These are phyloP conservation scores for Calocybe gambosa DNA, from an alignment of 1,284 basidiomycete genomes.

Conservation along the genomic window DNA sequence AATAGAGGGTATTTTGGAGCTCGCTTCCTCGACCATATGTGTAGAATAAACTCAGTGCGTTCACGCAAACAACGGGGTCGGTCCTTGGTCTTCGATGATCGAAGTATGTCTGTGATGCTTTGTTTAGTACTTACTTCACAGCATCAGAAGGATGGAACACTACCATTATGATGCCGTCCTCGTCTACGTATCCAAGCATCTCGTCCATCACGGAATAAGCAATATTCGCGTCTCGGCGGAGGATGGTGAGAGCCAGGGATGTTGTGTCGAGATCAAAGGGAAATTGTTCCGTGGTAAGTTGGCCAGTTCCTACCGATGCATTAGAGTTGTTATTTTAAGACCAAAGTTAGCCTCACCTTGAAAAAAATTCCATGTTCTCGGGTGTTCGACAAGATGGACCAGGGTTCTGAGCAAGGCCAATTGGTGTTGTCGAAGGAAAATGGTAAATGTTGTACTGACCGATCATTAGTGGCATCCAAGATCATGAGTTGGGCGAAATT, in stretches of 20 bases:
- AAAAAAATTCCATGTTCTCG: conserved; percentile 52
- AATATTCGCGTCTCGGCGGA: conserved; percentile 27
- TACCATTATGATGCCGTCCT: conserved; percentile 48
- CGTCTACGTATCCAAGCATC: conserved; percentile 42
- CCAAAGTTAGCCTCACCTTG: conserved; percentile 25
- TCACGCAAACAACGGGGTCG: conserved; percentile 50
- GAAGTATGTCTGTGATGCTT: conserved; percentile 41
- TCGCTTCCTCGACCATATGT: conserved; percentile 41
- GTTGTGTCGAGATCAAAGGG: conserved; percentile 50
- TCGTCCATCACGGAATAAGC: conserved; percentile 45
- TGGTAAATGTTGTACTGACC: conserved; percentile 23
- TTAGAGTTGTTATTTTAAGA: not conserved
- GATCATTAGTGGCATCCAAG: conserved; percentile 46
- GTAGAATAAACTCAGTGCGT: conserved; percentile 46
- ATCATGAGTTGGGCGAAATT: conserved; percentile 55
- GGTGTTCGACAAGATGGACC: conserved; percentile 36
- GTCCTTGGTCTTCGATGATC: conserved; percentile 44
- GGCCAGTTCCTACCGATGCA: conserved; percentile 28
- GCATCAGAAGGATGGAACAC: not conserved
- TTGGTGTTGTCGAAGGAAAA: not conserved
- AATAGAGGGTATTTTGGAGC: conserved; percentile 40
- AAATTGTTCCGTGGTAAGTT: conserved; percentile 37
- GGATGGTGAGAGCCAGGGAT: conserved; percentile 39
- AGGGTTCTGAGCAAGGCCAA: conserved; percentile 25
- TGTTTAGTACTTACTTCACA: not conserved